Base-by-base conservation (phyloP, 129 eudicot species). In the Arctium lappa region DNA sequence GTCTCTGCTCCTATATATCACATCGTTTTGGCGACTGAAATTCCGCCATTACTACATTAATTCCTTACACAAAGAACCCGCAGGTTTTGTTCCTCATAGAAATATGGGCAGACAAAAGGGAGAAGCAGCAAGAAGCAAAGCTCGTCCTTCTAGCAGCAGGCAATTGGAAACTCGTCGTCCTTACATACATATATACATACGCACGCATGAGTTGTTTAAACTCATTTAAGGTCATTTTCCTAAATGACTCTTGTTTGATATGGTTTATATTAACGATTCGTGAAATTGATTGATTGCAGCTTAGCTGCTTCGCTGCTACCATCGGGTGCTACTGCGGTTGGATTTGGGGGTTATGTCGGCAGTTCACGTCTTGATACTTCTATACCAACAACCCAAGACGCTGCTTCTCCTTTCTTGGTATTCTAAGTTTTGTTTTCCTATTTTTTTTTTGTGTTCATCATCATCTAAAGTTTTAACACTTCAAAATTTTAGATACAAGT, bases 131-230 rank as follows among this genome's bases (percentile, higher is more conserved):
- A 89, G 99, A 87, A 93, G 83, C 90, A 96, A 96, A 88, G 92
- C 97, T 78, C 97, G 99, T 22, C 98, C 99, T 69, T 96, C 99
- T 29, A 96, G 95, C 90, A 96, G 99, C 98, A 93, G 99, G 99
- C 88, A 68, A 46, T 46, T 9, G 6, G 13, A 50, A 50, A 50
- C 62, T 22, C 40, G 37, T 30, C 36, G 22, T 50, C 22, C 22
- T 15, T 18, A 16, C 65, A 3, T 33, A 16, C 65, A 3, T 33
- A 16, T 50, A 3, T 9, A 13, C 10, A 18, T 72, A 16, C 65
- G 7, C 60, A 10, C 4, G 34, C 46, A 7, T 73, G 16, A 62
- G n/a, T 37, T 13, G 3, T 33, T n/a, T n/a, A n/a, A n/a, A n/a
- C n/a, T n/a, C n/a, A n/a, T n/a, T n/a, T n/a, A n/a, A n/a, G n/a